Evolutionary conservation across 306 rosid genomes (phyloP).

Genomic region (Bauhinia variegata): DNA sequence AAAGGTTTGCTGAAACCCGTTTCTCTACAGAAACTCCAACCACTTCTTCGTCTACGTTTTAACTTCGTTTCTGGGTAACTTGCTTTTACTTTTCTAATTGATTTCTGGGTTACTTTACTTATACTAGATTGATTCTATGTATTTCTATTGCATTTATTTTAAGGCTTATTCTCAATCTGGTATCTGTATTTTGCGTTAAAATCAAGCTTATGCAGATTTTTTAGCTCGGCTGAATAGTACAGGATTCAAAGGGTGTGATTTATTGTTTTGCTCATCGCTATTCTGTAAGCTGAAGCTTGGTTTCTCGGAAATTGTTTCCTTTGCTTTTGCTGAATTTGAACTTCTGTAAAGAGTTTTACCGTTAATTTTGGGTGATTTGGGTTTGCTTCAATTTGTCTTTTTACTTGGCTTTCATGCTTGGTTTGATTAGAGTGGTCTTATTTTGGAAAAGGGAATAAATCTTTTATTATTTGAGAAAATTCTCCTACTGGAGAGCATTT

Average conservation of each 20-base stretch:
- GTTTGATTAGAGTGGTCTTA: neutral
- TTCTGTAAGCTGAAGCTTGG: neutral
- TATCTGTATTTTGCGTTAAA: neutral
- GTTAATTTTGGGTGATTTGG: neutral
- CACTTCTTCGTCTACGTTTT: neutral
- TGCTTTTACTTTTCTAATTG: too few species aligned
- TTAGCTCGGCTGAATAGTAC: neutral
- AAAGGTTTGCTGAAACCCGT: neutral
- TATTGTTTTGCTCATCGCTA: neutral
- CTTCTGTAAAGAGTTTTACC: neutral
- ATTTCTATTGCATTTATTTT: neutral
- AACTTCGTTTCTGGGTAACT: neutral
- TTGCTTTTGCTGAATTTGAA: neutral
- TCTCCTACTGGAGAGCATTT: neutral
- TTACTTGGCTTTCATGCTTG: neutral
- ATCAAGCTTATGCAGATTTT: neutral
- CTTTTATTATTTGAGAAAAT: neutral
- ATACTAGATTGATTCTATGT: neutral
- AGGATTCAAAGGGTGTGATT: too few species aligned
- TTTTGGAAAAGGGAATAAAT: too few species aligned
- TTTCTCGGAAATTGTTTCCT: neutral
- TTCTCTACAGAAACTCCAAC: neutral
- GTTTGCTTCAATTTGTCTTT: neutral
- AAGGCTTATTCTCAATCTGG: neutral
- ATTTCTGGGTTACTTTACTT: neutral